Evolutionary conservation across 306 rosid genomes (phyloP).

Genomic region (Ziziphus jujuba): DNA sequence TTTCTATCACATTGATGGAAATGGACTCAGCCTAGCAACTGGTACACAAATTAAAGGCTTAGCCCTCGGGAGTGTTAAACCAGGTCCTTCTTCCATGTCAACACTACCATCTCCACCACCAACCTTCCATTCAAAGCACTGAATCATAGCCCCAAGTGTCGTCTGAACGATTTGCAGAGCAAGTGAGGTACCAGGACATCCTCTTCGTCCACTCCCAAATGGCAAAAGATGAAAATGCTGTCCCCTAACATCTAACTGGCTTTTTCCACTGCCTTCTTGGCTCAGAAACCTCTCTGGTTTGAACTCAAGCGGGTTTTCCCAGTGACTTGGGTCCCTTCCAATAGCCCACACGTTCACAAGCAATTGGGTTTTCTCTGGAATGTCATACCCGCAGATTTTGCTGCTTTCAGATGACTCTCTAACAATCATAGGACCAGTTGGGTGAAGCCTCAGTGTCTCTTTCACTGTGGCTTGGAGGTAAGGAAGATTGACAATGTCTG

Average conservation of each 20-base stretch:
- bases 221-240: conserved; percentile 53
- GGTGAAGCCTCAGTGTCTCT: conserved; percentile 85
- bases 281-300: conserved; percentile 62
- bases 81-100: conserved; percentile 63
- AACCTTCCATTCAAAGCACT: conserved; percentile 74
- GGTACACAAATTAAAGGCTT: conserved; percentile 54
- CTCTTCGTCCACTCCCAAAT: conserved; percentile 87
- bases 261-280: conserved; percentile 28
- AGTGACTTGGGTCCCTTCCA: conserved; percentile 68
- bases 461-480: conserved; percentile 77
- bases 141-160: conserved; percentile 65
- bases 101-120: conserved; percentile 20
- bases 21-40: conserved; percentile 32
- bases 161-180: conserved; percentile 67
- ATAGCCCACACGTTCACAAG: conserved; percentile 79
- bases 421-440: conserved; percentile 63
- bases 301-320: conserved; percentile 75
- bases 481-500: conserved; percentile 61
- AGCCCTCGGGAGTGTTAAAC: conserved; percentile 67
- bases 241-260: conserved; percentile 49
- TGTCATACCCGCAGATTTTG: conserved; percentile 53
- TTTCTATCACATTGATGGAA: conserved; percentile 30
- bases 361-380: conserved; percentile 60
- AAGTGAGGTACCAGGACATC: conserved; percentile 74
- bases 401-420: conserved; percentile 58